A percentile compares a stretch with the other conserved stretches of the same genome.
Conservation (phyloP, 495 filamentous ascomycete species). For the Amphirosellinia nigrospora region DNA sequence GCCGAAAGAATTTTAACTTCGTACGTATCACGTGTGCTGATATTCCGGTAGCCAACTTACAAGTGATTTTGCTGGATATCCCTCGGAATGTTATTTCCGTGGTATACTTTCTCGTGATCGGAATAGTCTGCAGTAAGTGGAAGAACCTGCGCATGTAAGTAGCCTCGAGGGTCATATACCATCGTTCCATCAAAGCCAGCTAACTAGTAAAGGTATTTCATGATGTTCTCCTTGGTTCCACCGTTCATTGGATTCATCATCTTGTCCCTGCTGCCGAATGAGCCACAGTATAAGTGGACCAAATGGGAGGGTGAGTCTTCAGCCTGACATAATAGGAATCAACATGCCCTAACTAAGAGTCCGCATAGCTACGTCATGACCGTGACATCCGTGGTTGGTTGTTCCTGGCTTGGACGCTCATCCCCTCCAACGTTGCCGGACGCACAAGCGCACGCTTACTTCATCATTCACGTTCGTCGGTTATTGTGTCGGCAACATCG, state of each 20-base stretch:
- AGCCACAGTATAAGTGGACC: slow-evolving; percentile 40
- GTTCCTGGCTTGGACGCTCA: slow-evolving; percentile 41
- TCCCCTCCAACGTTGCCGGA: slow-evolving; percentile 42
- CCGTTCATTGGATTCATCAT: slow-evolving; percentile 40
- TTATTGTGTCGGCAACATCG: slow-evolving; percentile 62
- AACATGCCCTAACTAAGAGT: neutral
- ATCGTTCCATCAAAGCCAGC: neutral
- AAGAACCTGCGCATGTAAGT: slow-evolving; percentile 42
- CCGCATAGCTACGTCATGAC: slow-evolving; percentile 38
- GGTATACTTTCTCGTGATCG: slow-evolving; percentile 38
- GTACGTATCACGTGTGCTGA: neutral
- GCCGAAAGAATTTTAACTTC: slow-evolving; percentile 22
- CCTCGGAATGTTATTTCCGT: slow-evolving; percentile 37
- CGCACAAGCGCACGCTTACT: slow-evolving; percentile 43
- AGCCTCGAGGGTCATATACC: neutral
- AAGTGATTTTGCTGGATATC: slow-evolving; percentile 41
- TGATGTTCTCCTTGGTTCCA: slow-evolving; percentile 39
- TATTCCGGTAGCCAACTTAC: slow-evolving; percentile 31
- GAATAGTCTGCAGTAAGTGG: slow-evolving; percentile 34
- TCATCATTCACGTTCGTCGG: slow-evolving; percentile 51
- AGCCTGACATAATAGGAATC: neutral
- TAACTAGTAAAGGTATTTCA: slow-evolving; percentile 34
- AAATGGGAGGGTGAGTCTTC: slow-evolving; percentile 40
- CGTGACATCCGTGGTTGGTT: slow-evolving; percentile 33
- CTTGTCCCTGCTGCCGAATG: slow-evolving; percentile 37